These are phyloP conservation scores for Pulveroboletus sp. DNA, from an alignment of 768 basidiomycete genomes.

Conservation along the genomic window DNA sequence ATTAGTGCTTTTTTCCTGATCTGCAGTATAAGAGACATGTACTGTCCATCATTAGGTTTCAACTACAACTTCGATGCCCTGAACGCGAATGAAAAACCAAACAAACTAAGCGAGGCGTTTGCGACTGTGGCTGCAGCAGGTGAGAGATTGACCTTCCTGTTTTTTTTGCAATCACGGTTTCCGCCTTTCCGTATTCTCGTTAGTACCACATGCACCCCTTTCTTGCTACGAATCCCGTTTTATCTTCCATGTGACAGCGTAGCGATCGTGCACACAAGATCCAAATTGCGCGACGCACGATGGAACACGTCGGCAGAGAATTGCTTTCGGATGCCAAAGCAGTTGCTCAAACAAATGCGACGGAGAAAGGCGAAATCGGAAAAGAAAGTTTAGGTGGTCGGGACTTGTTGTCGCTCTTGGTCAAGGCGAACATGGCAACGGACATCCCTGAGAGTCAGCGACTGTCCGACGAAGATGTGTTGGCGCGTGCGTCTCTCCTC, in stretches of 20 bases:
- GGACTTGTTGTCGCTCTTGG: constrained; percentile 57
- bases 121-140: constrained; percentile 17
- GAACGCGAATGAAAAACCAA: constrained; percentile 19
- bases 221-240: not conserved
- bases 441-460: constrained; percentile 52
- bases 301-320: constrained; percentile 46
- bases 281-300: constrained; percentile 35
- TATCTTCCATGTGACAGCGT: constrained; percentile 14
- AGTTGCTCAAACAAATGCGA: constrained; percentile 22
- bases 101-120: constrained; percentile 33
- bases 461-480: constrained; percentile 59
- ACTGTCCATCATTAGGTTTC: constrained; percentile 23
- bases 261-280: constrained; percentile 14
- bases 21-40: not conserved
- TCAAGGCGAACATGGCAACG: constrained; percentile 59
- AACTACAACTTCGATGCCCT: constrained; percentile 34
- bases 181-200: constrained; percentile 38
- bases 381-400: constrained; percentile 35
- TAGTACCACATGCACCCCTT: constrained; percentile 5
- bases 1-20: not conserved
- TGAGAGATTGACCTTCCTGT: constrained; percentile 13
- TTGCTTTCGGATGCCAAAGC: constrained; percentile 48
- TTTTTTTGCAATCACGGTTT: constrained; percentile 32
- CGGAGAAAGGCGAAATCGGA: constrained; percentile 29
- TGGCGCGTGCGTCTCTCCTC: constrained; percentile 39